Evolutionary conservation across 1,139 yeast genomes (phyloP).

Genomic region (Meyerozyma smithsonii): DNA sequence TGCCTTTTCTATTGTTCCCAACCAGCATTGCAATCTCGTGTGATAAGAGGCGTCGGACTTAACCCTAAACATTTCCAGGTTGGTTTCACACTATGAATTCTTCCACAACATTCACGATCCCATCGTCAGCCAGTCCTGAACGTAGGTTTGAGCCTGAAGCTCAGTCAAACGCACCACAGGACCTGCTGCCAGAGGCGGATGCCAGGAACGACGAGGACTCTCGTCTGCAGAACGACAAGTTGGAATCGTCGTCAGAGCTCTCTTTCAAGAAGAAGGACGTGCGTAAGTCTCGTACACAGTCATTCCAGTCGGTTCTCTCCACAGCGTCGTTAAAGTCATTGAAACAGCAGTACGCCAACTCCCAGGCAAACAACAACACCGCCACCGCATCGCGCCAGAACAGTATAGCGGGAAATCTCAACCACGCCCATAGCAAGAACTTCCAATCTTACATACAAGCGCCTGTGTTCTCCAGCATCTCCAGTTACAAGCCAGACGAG

Average conservation of each 20-base stretch:
- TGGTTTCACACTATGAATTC: not conserved
- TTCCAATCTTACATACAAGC: slow-evolving; percentile 48
- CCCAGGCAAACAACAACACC: slow-evolving; percentile 12
- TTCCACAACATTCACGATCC: slow-evolving; percentile 2
- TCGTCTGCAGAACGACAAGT: not conserved
- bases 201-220: not conserved
- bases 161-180: not conserved
- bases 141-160: not conserved
- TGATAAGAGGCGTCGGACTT: not conserved
- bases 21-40: not conserved
- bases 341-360: slow-evolving; percentile 24
- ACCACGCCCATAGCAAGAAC: slow-evolving; percentile 22
- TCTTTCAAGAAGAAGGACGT: slow-evolving; percentile 52
- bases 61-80: not conserved
- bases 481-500: slow-evolving; percentile 28
- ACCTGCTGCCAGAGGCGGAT: slow-evolving; percentile 1
- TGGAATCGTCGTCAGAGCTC: slow-evolving; percentile 18
- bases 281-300: slow-evolving; percentile 49
- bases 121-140: slow-evolving; percentile 1
- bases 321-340: slow-evolving; percentile 53
- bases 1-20: not conserved
- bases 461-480: slow-evolving; percentile 39
- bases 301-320: slow-evolving; percentile 62
- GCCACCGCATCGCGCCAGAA: slow-evolving; percentile 5
- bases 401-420: slow-evolving; percentile 7